Percentiles rank a stretch among this genome's conserved stretches.
Conservation (phyloP, 1,284 basidiomycete species). For the Ceratobasidium sp. region DNA sequence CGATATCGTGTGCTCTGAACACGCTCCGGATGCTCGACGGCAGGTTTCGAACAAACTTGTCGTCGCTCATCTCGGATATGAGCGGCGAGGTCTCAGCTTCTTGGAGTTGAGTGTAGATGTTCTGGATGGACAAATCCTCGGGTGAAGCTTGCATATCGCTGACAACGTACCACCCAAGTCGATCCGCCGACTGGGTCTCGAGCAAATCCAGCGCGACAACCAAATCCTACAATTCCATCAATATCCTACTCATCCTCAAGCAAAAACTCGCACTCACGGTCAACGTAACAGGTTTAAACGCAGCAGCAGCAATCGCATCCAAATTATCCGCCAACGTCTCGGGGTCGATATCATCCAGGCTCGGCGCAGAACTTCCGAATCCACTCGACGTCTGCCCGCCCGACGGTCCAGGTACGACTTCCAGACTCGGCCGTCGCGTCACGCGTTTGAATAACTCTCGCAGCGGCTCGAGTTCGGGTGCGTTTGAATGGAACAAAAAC, state of each 20-base stretch:
- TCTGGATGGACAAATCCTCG: slow-evolving; percentile 79
- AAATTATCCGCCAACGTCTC: slow-evolving; percentile 80
- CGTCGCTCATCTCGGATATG: slow-evolving; percentile 75
- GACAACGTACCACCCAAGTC: slow-evolving; percentile 76
- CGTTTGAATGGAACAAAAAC: slow-evolving; percentile 66
- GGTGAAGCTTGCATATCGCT: slow-evolving; percentile 58
- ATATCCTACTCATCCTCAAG: neutral
- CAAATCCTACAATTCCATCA: slow-evolving; percentile 67
- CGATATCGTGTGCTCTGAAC: slow-evolving; percentile 77
- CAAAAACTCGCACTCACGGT: slow-evolving; percentile 66
- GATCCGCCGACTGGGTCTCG: slow-evolving; percentile 82
- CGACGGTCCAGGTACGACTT: slow-evolving; percentile 39
- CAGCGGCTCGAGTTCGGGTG: slow-evolving; percentile 64
- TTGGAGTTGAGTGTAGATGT: slow-evolving; percentile 76
- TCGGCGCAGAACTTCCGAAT: slow-evolving; percentile 71
- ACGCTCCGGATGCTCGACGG: slow-evolving; percentile 80
- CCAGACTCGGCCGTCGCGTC: slow-evolving; percentile 70
- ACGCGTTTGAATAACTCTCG: slow-evolving; percentile 68
- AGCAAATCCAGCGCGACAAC: slow-evolving; percentile 80
- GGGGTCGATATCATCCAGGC: slow-evolving; percentile 74
- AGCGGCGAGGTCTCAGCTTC: slow-evolving; percentile 78
- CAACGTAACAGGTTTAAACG: slow-evolving; percentile 78
- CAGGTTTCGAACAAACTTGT: slow-evolving; percentile 73
- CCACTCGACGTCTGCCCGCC: slow-evolving; percentile 47
- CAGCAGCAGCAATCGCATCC: slow-evolving; percentile 79